Evolutionary conservation across 192 early-diverging fungal genomes (phyloP), one percentile per base, ranked within the genome.

Genomic region (Podila epicladia): DNA sequence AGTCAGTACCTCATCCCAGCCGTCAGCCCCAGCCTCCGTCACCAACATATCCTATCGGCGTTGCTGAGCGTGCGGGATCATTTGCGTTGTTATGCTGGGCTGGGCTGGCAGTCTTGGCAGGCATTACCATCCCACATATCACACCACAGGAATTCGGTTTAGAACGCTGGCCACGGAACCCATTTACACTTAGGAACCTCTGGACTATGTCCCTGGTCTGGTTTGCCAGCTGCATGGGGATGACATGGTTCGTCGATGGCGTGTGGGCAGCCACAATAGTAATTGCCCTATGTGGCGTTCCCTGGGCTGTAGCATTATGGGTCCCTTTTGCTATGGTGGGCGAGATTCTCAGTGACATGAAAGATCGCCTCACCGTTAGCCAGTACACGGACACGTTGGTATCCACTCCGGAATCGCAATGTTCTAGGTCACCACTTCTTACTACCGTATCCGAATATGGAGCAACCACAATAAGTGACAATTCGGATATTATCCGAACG

Each of bases 241-340:
- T 83, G 11, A 96, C 96, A 0, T 85, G 86, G 38, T 89, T 88
- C 35, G 88, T 93, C 2, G 69, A 85, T 28, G 83, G 75, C 2
- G 86, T 93, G 4, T 67, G 51, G 7, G 74, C 84, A 13, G 95
- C 95, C 1, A 93, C 91, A 0, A 57, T 85, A n/a, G 68, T 96
- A 15, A 84, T 98, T 74, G 92, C 92, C 1, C 35, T 89, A 3
- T 86, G 91, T 61, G 95, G 97, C 28, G 83, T 98, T 29, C 87
- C 94, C 1, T 99, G 96, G 96, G 95, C 94, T 0, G 85, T 95
- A n/a, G 89, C 90, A 19, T 83, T 93, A 71, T 99, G 97, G 97
- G 87, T 94, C n/a, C 97, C 97, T 4, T 97, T 97, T 83, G 90
- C 94, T 0, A 86, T 99, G 60, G 87, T 99, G 4, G 96, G 96